phyloP scores from a whole-genome alignment of 345 rosid genomes.

The Pugionium dolabratum region DNA sequence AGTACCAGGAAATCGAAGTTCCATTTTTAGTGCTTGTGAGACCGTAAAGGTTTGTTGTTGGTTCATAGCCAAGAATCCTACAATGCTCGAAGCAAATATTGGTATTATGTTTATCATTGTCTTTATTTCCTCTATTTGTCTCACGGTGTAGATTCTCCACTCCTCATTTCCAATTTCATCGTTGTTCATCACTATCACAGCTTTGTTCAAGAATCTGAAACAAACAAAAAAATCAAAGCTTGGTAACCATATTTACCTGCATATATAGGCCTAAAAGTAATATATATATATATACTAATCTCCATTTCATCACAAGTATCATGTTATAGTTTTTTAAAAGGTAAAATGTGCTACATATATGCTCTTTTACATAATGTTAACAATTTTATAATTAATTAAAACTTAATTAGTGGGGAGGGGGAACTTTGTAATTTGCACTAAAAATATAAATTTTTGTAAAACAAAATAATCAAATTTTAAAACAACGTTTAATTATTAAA shows the following conservation, averaged over 20 bases:
- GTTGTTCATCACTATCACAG: slow-evolving; percentile 44
- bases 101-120: slow-evolving; percentile 49
- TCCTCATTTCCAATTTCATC: slow-evolving; percentile 37
- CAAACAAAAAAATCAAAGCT: neutral
- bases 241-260: neutral
- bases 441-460: too few species aligned
- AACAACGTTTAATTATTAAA: too few species aligned
- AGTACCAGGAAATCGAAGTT: slow-evolving; percentile 44
- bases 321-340: too few species aligned
- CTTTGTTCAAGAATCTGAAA: slow-evolving; percentile 50
- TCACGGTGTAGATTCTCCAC: slow-evolving; percentile 43
- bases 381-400: too few species aligned
- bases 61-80: slow-evolving; percentile 48
- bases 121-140: slow-evolving; percentile 52
- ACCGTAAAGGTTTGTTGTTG: slow-evolving; percentile 46
- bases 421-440: too few species aligned
- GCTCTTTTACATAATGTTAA: too few species aligned
- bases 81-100: slow-evolving; percentile 45
- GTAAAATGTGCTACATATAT: too few species aligned
- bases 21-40: slow-evolving; percentile 51
- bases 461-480: too few species aligned
- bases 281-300: too few species aligned
- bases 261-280: neutral
- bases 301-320: too few species aligned
- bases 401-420: too few species aligned